These are phyloP conservation scores for Chlorophyllum brunneum DNA, from an alignment of 768 basidiomycete genomes.

Conservation along the genomic window DNA sequence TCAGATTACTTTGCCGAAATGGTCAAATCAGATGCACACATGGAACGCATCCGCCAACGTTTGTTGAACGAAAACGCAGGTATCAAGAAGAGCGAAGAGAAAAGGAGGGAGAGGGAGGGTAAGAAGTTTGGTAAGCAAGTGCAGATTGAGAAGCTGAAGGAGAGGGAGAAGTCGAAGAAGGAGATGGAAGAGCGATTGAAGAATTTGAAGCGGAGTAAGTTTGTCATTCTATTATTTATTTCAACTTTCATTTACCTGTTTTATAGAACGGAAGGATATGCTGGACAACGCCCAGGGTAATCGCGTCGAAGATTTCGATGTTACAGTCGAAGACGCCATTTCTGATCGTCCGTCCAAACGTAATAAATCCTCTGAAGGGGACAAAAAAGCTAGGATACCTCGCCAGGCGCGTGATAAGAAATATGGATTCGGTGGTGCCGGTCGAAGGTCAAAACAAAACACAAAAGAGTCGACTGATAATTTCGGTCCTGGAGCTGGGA, in stretches of 20 bases:
- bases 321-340: slow-evolving; percentile 89
- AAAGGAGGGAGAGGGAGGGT: slow-evolving; percentile 85
- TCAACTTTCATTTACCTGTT: neutral
- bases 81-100: slow-evolving; percentile 91
- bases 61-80: slow-evolving; percentile 83
- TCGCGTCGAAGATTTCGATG: slow-evolving; percentile 68
- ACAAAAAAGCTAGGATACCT: slow-evolving; percentile 30
- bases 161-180: slow-evolving; percentile 86
- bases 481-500: slow-evolving; percentile 46
- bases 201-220: slow-evolving; percentile 85
- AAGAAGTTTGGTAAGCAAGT: slow-evolving; percentile 99
- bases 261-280: slow-evolving; percentile 78
- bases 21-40: slow-evolving; percentile 96
- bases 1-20: slow-evolving; percentile 97
- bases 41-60: slow-evolving; percentile 92
- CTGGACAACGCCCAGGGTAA: slow-evolving; percentile 44
- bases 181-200: slow-evolving; percentile 86
- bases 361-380: slow-evolving; percentile 36
- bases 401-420: slow-evolving; percentile 71
- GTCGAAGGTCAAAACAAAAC: slow-evolving; percentile 74
- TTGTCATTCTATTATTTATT: neutral
- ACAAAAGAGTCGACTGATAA: slow-evolving; percentile 77
- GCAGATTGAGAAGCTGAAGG: slow-evolving; percentile 90
- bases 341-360: slow-evolving; percentile 65
- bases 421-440: slow-evolving; percentile 75